Evolutionary conservation across 1,139 yeast genomes (phyloP), one percentile per base, ranked within the genome.

Genomic region (Sugiyamaella grinbergsii): DNA sequence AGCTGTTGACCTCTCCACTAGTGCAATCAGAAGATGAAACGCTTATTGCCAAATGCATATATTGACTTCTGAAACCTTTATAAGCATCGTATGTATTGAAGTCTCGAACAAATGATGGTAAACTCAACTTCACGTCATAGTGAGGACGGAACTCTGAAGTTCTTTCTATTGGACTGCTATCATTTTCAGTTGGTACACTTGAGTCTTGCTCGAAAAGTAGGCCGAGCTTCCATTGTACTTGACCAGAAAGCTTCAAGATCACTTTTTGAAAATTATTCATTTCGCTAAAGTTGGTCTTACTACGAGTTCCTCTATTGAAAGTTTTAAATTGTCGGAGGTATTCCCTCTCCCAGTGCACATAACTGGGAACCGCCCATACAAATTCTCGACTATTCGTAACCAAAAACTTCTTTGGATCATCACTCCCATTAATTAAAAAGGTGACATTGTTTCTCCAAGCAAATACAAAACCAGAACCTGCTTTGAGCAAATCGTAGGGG

Each of bases 391-490:
- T 81, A 7, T 76, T 75, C 29, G 87, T 79, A 5, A 78, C 73
- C 45, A 90, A 66, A 52, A 93, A 77, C 48, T 83, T 81, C 45
- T 75, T 76, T 15, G 87, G 82, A 54, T 82, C 75, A 26, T 79
- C 83, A 18, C 79, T 72, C 18, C 80, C 81, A 66, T 89, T 89
- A 47, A 89, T 74, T 4, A 71, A 64, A 49, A 89, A 72, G 1
- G 65, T 62, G 2, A 87, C 90, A 59, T 83, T 75, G 43, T 85
- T 79, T 57, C 80, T 79, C 83, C 96, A 91, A 28, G 83, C 80
- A 60, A 90, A 79, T 1, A 85, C 81, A 65, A 89, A 86, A 0
- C 98, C 98, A 1, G 96, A 79, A 45, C 83, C 77, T 10, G 74
- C 72, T 1, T 89, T 91, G 5, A 81, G 74, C 38, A 91, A 67